Conservation (phyloP, 139 green algal genomes). For the Haematococcus sp. region DNA sequence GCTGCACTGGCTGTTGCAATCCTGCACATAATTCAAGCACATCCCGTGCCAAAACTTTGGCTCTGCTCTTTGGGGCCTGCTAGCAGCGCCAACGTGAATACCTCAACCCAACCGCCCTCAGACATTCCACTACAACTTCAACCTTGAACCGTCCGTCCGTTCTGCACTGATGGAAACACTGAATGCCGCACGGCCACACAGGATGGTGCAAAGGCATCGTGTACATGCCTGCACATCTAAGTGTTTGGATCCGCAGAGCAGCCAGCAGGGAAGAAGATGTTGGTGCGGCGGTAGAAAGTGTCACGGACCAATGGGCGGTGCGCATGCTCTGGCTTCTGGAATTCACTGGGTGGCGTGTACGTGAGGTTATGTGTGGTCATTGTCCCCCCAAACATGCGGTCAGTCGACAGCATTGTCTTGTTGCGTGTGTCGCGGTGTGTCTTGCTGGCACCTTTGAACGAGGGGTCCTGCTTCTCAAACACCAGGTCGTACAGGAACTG, state of each 20-base stretch:
- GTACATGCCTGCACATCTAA: too few relatives aligned
- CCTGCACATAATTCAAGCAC: too few relatives aligned
- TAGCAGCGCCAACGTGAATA: too few relatives aligned
- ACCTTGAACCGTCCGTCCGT: too few relatives aligned
- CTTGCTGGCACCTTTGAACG: conserved; percentile 48
- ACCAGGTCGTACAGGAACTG: conserved; percentile 78
- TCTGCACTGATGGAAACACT: too few relatives aligned
- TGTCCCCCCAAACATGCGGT: conserved; percentile 46
- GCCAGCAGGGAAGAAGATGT: conserved; percentile 56
- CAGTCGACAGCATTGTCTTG: conserved; percentile 57
- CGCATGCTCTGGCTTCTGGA: conserved; percentile 73
- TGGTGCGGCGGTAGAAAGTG: conserved; percentile 78
- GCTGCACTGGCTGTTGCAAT: too few relatives aligned
- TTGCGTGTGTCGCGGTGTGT: conserved; percentile 75
- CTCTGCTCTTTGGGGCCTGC: too few relatives aligned
- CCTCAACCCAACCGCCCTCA: too few relatives aligned
- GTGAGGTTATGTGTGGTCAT: conserved; percentile 48
- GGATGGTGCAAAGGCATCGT: too few relatives aligned
- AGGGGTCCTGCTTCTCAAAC: conserved; percentile 63
- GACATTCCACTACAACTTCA: too few relatives aligned
- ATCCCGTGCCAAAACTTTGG: too few relatives aligned
- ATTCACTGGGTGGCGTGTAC: conserved; percentile 43
- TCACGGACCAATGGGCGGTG: conserved; percentile 69
- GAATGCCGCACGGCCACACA: too few relatives aligned
- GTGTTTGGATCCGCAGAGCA: conserved; percentile 38